phyloP scores from a whole-genome alignment of 208 protist species.

The Novymonas esmeraldas region DNA sequence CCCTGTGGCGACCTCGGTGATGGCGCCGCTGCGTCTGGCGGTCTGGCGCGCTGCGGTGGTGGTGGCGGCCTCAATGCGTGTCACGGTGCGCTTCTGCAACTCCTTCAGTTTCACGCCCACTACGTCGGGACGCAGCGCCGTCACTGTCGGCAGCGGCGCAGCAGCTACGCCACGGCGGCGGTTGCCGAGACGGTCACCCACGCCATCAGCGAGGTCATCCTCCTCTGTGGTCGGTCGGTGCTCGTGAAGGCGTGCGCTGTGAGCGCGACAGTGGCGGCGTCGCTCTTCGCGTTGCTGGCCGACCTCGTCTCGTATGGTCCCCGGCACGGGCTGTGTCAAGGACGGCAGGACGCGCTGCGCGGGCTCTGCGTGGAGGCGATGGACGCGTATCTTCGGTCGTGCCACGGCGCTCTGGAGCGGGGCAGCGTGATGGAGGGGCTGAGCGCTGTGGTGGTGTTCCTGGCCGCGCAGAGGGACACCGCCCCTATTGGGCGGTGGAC shows the following conservation, averaged over 20 bases:
- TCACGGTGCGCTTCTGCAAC: constrained; percentile 82
- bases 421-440: constrained; percentile 33
- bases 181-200: constrained; percentile 22
- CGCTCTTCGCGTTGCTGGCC: constrained; percentile 52
- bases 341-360: constrained; percentile 16
- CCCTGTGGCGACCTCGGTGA: no score
- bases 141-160: constrained; percentile 41
- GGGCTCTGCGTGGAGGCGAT: constrained; percentile 23
- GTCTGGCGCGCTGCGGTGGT: constrained; percentile 8
- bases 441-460: constrained; percentile 26
- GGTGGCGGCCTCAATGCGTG: constrained; percentile 45
- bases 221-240: constrained; percentile 17
- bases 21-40: constrained; percentile 12
- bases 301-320: constrained; percentile 63
- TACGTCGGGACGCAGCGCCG: constrained; percentile 75
- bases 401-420: constrained; percentile 28
- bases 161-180: constrained; percentile 34
- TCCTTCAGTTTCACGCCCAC: constrained; percentile 72
- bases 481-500: constrained; percentile 21
- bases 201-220: constrained; percentile 22
- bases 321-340: constrained; percentile 7
- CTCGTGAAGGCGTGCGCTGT: constrained; percentile 29
- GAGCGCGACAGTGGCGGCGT: constrained; percentile 62
- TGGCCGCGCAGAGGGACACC: constrained; percentile 8
- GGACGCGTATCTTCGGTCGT: constrained; percentile 14